Percentiles rank a stretch among this genome's conserved stretches.
Evolutionary conservation across 768 basidiomycete genomes (phyloP).

Genomic region (Hortiboletus campestris): DNA sequence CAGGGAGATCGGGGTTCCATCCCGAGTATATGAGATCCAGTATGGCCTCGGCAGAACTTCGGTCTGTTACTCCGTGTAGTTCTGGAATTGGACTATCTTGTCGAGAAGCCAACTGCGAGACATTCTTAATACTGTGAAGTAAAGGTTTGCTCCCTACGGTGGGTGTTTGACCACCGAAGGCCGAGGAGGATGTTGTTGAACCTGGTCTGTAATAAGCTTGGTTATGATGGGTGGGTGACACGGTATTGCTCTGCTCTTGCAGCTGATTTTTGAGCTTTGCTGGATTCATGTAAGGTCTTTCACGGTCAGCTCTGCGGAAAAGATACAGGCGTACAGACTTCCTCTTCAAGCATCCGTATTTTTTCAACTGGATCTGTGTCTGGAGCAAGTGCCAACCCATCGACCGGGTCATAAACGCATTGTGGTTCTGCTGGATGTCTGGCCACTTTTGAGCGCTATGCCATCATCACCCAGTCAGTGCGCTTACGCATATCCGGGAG

Average conservation of each 20-base stretch:
- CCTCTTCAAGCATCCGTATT: conserved; percentile 72
- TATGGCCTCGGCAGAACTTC: conserved; percentile 49
- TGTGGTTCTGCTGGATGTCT: conserved; percentile 86
- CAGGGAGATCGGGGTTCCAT: conserved; percentile 84
- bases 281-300: conserved; percentile 28
- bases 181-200: conserved; percentile 24
- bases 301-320: background rate
- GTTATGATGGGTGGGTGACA: conserved; percentile 21
- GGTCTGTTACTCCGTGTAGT: conserved; percentile 35
- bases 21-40: conserved; percentile 71
- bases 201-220: conserved; percentile 18
- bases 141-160: conserved; percentile 4
- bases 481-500: conserved; percentile 78
- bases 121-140: background rate
- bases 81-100: conserved; percentile 54
- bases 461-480: background rate
- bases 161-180: conserved; percentile 14
- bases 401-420: conserved; percentile 84
- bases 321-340: conserved; percentile 55
- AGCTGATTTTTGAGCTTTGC: conserved; percentile 64
- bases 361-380: conserved; percentile 79
- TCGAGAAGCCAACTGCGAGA: conserved; percentile 27
- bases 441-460: conserved; percentile 10
- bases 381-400: conserved; percentile 72
- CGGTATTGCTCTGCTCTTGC: conserved; percentile 47